Evolutionary conservation across 2,329 filamentous ascomycete genomes (phyloP).

Genomic region (Fusarium subglutinans): DNA sequence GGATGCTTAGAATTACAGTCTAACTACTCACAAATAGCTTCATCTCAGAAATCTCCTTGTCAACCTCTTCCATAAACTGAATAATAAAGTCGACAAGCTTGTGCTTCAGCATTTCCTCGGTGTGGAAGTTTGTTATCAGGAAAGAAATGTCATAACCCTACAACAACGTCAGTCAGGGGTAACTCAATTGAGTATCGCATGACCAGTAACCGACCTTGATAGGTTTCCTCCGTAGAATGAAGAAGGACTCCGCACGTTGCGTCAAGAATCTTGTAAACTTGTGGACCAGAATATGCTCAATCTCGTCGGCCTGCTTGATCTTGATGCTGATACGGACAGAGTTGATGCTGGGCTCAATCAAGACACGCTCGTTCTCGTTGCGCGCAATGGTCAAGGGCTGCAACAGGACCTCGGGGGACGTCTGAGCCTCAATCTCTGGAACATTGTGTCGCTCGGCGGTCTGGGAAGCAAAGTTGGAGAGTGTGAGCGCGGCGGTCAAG

Average conservation of each 20-base stretch:
- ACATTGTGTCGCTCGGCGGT: constrained; percentile 97
- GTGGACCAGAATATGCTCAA: constrained; percentile 96
- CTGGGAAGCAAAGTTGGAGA: constrained; percentile 96
- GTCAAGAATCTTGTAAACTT: constrained; percentile 98
- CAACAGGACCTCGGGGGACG: constrained; percentile 91
- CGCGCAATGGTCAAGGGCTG: constrained; percentile 90
- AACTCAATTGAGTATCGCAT: not conserved
- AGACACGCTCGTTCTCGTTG: constrained; percentile 96
- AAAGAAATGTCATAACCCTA: constrained; percentile 99
- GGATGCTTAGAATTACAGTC: not conserved
- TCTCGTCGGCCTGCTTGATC: constrained; percentile 99
- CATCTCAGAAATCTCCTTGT: constrained; percentile 99
- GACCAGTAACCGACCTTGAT: constrained; percentile 74
- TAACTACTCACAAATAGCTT: constrained; percentile 89
- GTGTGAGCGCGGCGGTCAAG: constrained; percentile 88
- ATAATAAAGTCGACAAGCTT: constrained; percentile 99
- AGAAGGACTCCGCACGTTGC: constrained; percentile 84
- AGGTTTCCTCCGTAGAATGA: constrained; percentile 93
- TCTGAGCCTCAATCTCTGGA: constrained; percentile 92
- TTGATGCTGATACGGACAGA: constrained; percentile 96
- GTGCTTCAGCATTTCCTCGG: constrained; percentile 98
- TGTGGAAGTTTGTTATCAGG: constrained; percentile 98
- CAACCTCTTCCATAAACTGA: constrained; percentile 99
- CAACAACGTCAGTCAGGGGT: constrained; percentile 34
- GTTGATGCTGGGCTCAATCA: constrained; percentile 97